These are phyloP conservation scores for Cerioporus squamosus DNA, from an alignment of 1,284 basidiomycete species.

Conservation along the genomic window DNA sequence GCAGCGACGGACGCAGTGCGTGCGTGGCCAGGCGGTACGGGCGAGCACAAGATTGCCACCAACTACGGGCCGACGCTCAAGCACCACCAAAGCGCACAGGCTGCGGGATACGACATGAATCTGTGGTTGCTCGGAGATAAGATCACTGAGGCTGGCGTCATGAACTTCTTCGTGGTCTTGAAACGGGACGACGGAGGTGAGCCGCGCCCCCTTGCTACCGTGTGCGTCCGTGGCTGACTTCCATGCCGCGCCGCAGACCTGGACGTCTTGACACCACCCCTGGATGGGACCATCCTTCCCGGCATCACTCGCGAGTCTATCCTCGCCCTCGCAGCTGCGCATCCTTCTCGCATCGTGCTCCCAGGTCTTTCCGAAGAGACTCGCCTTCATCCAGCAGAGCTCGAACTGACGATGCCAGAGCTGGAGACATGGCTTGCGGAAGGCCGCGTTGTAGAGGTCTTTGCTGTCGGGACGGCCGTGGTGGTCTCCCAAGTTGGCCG, in stretches of 20 bases:
- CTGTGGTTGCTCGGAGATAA: conserved; percentile 53
- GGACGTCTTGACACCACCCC: conserved; percentile 73
- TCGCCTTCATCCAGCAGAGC: conserved; percentile 61
- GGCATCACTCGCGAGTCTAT: conserved; percentile 80
- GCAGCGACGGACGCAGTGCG: conserved; percentile 71
- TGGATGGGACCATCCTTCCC: conserved; percentile 78
- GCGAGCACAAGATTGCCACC: conserved; percentile 64
- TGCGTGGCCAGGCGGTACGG: conserved; percentile 83
- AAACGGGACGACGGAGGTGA: conserved; percentile 48
- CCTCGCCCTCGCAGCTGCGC: conserved; percentile 60
- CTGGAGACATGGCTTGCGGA: conserved; percentile 49
- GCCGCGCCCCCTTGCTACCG: conserved; percentile 23
- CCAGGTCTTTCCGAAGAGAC: conserved; percentile 42
- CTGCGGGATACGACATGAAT: conserved; percentile 74
- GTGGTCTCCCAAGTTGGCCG: conserved; percentile 62
- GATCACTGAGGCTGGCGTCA: conserved; percentile 57
- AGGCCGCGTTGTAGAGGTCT: conserved; percentile 68
- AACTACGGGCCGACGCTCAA: conserved; percentile 77
- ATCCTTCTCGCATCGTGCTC: conserved; percentile 40
- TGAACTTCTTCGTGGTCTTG: conserved; percentile 69
- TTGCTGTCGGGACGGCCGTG: conserved; percentile 77
- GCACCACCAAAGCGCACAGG: conserved; percentile 64
- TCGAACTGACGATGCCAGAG: conserved; percentile 65
- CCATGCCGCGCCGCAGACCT: conserved; percentile 42
- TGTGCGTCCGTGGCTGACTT: neutral